Percentiles rank a stretch among this genome's conserved stretches.
Evolutionary conservation across 1,284 basidiomycete genomes (phyloP).

Genomic region (Mycosarcoma maydis): DNA sequence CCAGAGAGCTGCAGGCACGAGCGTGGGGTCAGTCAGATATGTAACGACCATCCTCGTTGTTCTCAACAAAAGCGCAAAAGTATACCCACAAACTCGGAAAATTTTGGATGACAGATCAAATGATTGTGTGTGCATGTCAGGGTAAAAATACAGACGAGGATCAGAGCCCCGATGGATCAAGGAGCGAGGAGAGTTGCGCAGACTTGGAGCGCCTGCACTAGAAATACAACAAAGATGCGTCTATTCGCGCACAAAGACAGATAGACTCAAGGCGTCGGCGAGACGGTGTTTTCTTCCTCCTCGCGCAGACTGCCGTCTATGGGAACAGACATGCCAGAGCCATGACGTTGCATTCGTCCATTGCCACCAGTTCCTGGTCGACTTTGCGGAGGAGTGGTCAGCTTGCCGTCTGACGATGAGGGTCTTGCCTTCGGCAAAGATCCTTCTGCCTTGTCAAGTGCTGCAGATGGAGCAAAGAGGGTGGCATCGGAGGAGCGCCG

Average conservation of each 20-base stretch:
- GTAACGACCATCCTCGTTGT: constrained; percentile 2
- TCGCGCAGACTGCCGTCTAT: constrained; percentile 26
- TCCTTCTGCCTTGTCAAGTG: constrained; percentile 15
- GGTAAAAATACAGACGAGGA: constrained; percentile 37
- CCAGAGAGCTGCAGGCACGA: constrained; percentile 28
- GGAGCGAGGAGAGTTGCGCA: background rate
- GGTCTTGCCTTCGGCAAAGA: constrained; percentile 2
- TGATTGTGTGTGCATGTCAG: background rate
- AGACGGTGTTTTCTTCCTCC: constrained; percentile 18
- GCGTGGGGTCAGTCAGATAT: constrained; percentile 53
- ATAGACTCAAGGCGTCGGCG: background rate
- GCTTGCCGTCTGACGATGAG: constrained; percentile 4
- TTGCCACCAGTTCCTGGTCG: constrained; percentile 34
- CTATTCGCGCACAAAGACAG: background rate
- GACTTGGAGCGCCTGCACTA: too few species aligned
- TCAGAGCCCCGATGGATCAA: background rate
- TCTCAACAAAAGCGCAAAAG: background rate
- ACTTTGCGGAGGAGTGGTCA: background rate
- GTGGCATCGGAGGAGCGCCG: constrained; percentile 46
- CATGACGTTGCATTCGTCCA: constrained; percentile 30
- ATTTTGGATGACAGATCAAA: too few species aligned
- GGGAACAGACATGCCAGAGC: constrained; percentile 34
- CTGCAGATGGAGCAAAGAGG: constrained; percentile 19
- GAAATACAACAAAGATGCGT: constrained; percentile 31
- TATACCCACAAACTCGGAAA: constrained; percentile 1